These are phyloP conservation scores for Backusella tuberculispora DNA, from an alignment of 192 early-diverging fungal species.

Conservation along the genomic window DNA sequence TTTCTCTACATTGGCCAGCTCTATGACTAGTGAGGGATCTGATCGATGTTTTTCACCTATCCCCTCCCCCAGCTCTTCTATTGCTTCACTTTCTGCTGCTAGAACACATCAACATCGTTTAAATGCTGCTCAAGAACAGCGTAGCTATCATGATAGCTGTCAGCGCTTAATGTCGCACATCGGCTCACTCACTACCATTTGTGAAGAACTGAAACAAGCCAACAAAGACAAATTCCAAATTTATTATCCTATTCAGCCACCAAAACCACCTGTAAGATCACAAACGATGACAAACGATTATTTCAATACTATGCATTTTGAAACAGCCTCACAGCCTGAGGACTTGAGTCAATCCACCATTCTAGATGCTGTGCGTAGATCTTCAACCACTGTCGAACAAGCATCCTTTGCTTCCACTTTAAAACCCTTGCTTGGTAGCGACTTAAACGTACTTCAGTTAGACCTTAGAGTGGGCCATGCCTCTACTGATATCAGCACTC, in stretches of 20 bases:
- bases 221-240: conserved; percentile 70
- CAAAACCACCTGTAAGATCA: conserved; percentile 20
- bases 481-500: conserved; percentile 61
- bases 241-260: conserved; percentile 57
- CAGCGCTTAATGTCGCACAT: conserved; percentile 72
- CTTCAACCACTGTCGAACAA: conserved; percentile 15
- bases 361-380: conserved; percentile 24
- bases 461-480: conserved; percentile 72
- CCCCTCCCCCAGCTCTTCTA: conserved; percentile 19
- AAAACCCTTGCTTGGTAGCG: conserved; percentile 19
- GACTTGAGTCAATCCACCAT: conserved; percentile 3
- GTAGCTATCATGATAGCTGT: conserved; percentile 77
- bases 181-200: conserved; percentile 59
- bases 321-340: not conserved
- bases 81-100: conserved; percentile 17
- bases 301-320: not conserved
- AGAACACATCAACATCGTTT: conserved; percentile 36
- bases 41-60: conserved; percentile 1
- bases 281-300: conserved; percentile 21
- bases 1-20: not conserved
- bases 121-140: conserved; percentile 59
- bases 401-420: not conserved
- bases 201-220: conserved; percentile 72
- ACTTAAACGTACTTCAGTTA: conserved; percentile 66
- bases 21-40: not conserved